Evolutionary conservation across 202 grass and related monocot species (phyloP), one percentile per base, ranked within the genome.

Genomic region (Saccharum hybrid): DNA sequence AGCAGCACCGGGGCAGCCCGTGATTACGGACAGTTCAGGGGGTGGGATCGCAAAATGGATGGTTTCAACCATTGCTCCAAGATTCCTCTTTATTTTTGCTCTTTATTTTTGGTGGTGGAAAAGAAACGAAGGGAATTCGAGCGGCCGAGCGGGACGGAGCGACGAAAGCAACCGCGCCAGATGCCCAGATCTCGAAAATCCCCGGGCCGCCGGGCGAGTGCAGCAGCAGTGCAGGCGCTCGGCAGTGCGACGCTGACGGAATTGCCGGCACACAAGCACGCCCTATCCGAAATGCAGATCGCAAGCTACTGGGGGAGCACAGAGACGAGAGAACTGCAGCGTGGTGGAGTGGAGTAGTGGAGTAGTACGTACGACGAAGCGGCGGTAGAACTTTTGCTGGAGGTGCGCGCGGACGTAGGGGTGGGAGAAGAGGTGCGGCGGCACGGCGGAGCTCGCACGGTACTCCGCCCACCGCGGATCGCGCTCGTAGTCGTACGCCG

Each of bases 341-440:
- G 10, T 10, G 69, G 41, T 0, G 7, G 26, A 18, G 43, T 31
- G 70, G 69, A 15, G 23, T n/a, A n/a, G n/a, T 15, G 8, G 14
- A 36, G 65, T 67, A 7, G 16, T 41, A 81, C 75, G 66, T 69
- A 90, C 85, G 80, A 90, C 83, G 89, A 81, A 86, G 34, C 80
- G 89, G 79, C 74, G 79, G 85, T 91, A 93, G 89, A 93, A 90
- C 87, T 88, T 97, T 67, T 83, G 87, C 76, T 88, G 86, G 68
- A 91, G 88, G 62, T 93, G 82, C 14, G 74, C 91, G 52, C 82
- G 71, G 67, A 86, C 75, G 66, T 79, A 66, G 41, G 84, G 81
- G 31, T 77, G 84, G 48, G 81, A 60, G 48, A 89, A 73, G 84
- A 88, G 88, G 87, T 88, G 76, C 2, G 85, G 76, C 45, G 82